phyloP scores from a whole-genome alignment of 2,329 filamentous ascomycete genomes.

The Fusarium sp. region DNA sequence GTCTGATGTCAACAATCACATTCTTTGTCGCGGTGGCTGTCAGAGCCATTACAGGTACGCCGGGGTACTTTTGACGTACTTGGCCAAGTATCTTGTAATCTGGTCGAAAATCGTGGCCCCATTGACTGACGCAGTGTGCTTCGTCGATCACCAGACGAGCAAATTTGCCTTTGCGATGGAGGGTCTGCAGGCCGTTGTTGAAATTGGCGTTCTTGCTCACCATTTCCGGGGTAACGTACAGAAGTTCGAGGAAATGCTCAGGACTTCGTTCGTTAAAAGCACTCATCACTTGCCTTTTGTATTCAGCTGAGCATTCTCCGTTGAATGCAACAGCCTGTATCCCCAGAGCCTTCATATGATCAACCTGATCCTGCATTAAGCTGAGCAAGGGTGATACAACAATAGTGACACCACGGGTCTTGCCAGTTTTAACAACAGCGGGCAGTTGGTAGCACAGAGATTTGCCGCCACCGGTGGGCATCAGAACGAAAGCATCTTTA shows the following conservation, averaged over 20 bases:
- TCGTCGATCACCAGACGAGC: slow-evolving; percentile 97
- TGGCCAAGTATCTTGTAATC: slow-evolving; percentile 91
- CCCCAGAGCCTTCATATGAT: slow-evolving; percentile 78
- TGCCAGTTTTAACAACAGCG: slow-evolving; percentile 82
- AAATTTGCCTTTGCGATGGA: slow-evolving; percentile 78
- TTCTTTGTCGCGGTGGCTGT: slow-evolving; percentile 95
- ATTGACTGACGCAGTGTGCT: slow-evolving; percentile 99
- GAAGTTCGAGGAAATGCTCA: slow-evolving; percentile 82
- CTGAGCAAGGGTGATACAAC: slow-evolving; percentile 96
- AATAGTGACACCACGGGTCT: slow-evolving; percentile 86
- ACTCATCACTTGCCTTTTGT: slow-evolving; percentile 74
- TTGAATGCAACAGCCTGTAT: slow-evolving; percentile 88
- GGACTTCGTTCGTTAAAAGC: slow-evolving; percentile 72
- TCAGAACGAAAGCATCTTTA: slow-evolving; percentile 92
- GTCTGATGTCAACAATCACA: slow-evolving; percentile 90
- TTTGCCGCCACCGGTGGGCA: slow-evolving; percentile 98
- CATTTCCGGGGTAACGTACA: slow-evolving; percentile 99
- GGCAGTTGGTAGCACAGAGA: slow-evolving; percentile 97
- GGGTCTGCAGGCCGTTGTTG: slow-evolving; percentile 69
- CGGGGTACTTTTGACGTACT: slow-evolving; percentile 76
- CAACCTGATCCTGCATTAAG: slow-evolving; percentile 96
- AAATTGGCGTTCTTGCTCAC: slow-evolving; percentile 82
- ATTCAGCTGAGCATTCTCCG: slow-evolving; percentile 73
- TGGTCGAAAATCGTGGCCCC: slow-evolving; percentile 97
- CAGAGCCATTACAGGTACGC: slow-evolving; percentile 91